Evolutionary conservation across 2,329 filamentous ascomycete species (phyloP).

Genomic region (Monosporascus sp.): DNA sequence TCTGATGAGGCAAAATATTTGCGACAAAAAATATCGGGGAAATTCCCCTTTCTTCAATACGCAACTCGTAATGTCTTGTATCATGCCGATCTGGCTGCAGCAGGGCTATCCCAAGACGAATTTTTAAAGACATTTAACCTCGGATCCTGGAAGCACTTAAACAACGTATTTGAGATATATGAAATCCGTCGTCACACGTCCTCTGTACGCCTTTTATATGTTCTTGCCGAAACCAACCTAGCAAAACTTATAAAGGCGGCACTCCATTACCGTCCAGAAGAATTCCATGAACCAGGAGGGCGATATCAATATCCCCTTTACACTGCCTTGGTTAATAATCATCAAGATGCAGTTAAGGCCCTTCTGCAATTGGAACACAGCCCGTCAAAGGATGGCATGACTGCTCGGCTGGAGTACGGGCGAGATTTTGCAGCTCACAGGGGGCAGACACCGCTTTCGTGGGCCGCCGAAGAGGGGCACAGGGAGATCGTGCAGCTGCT

Average conservation of each 20-base stretch:
- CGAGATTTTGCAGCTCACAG: too few species aligned
- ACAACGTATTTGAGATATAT: slow-evolving; percentile 26
- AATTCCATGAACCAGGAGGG: too few species aligned
- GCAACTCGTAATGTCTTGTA: slow-evolving; percentile 33
- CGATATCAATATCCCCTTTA: slow-evolving; percentile 7
- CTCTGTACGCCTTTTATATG: slow-evolving; percentile 25
- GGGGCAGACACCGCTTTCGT: too few species aligned
- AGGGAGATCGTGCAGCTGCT: too few species aligned
- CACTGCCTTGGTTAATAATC: too few species aligned
- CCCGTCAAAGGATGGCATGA: too few species aligned
- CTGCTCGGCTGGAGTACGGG: too few species aligned
- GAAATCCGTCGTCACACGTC: slow-evolving; percentile 18
- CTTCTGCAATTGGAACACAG: too few species aligned
- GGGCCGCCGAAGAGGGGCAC: too few species aligned
- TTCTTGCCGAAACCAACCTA: too few species aligned
- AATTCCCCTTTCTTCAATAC: slow-evolving; percentile 43
- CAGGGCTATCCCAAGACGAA: slow-evolving; percentile 18
- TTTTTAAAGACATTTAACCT: slow-evolving; percentile 28
- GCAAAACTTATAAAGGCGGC: too few species aligned
- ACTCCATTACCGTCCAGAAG: too few species aligned
- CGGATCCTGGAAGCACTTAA: slow-evolving; percentile 22
- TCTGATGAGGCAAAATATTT: slow-evolving; percentile 10
- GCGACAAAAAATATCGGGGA: slow-evolving; percentile 11
- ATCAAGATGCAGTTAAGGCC: background rate
- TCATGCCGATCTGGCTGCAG: slow-evolving; percentile 34